phyloP scores from a whole-genome alignment of 1,284 basidiomycete genomes.

The Meripilus lineatus region DNA sequence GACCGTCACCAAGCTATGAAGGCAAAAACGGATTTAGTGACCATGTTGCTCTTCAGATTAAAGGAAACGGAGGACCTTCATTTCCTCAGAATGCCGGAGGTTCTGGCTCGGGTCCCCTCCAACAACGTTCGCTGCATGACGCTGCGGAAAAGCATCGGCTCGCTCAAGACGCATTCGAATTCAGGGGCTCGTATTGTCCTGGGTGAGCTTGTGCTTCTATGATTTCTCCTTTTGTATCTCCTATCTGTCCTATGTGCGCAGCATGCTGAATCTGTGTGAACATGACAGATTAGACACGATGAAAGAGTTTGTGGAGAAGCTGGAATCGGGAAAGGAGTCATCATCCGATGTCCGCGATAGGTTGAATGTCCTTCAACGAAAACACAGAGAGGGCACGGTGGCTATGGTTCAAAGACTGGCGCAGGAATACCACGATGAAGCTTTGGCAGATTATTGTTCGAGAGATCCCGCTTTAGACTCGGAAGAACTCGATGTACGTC shows the following conservation, averaged over 20 bases:
- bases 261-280: no score
- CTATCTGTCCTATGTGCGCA: neutral
- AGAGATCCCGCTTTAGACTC: slow-evolving; percentile 13
- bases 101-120: no score
- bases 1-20: neutral
- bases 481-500: slow-evolving; percentile 17
- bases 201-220: slow-evolving; percentile 17
- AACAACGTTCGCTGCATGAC: slow-evolving; percentile 13
- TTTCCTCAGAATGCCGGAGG: neutral
- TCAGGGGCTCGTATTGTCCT: slow-evolving; percentile 24
- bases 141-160: slow-evolving; percentile 19
- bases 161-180: slow-evolving; percentile 21
- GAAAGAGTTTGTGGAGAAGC: no score
- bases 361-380: no score
- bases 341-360: no score
- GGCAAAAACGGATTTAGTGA: slow-evolving; percentile 7
- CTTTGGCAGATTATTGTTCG: slow-evolving; percentile 17
- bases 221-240: neutral
- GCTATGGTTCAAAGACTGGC: no score
- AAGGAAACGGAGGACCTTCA: slow-evolving; percentile 12
- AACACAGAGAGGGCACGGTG: no score
- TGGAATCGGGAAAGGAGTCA: no score
- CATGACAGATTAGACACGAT: slow-evolving; percentile 19
- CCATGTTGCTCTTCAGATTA: slow-evolving; percentile 10
- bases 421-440: slow-evolving; percentile 21